These are phyloP conservation scores for Gossypium davidsonii DNA, from an alignment of 441 rosid genomes.

Conservation along the genomic window DNA sequence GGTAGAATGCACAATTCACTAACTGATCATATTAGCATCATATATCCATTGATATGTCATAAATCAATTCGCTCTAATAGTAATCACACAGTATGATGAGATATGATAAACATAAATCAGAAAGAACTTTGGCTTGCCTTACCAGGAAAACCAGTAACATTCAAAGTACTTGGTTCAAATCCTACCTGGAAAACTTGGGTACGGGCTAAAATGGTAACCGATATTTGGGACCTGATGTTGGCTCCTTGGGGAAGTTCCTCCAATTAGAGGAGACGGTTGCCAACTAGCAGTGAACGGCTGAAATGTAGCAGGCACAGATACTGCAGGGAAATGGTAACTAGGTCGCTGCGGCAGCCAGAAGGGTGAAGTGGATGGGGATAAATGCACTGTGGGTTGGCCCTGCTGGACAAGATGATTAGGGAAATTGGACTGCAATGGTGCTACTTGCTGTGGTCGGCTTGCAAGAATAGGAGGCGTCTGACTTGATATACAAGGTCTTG, in stretches of 20 bases:
- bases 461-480: background rate
- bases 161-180: background rate
- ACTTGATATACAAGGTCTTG: slow-evolving; percentile 14
- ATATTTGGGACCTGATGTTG: slow-evolving; percentile 27
- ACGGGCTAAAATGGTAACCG: slow-evolving; percentile 25
- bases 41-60: background rate
- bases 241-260: slow-evolving; percentile 20
- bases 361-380: slow-evolving; percentile 16
- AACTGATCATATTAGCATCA: background rate
- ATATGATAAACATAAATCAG: background rate
- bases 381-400: slow-evolving; percentile 12
- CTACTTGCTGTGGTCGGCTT: slow-evolving; percentile 19
- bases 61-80: background rate
- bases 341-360: slow-evolving; percentile 26
- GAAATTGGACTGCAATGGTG: slow-evolving; percentile 14
- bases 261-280: slow-evolving; percentile 21
- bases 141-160: background rate
- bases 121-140: background rate
- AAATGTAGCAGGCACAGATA: slow-evolving; percentile 16
- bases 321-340: slow-evolving; percentile 23
- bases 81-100: background rate
- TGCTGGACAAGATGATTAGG: slow-evolving; percentile 15
- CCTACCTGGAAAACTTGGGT: slow-evolving; percentile 35
- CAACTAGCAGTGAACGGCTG: slow-evolving; percentile 25
- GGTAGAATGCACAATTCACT: background rate